Percentiles rank a stretch among this genome's conserved stretches.
phyloP scores from a whole-genome alignment of 257 asterid species.

The Solanum paucissectum region DNA sequence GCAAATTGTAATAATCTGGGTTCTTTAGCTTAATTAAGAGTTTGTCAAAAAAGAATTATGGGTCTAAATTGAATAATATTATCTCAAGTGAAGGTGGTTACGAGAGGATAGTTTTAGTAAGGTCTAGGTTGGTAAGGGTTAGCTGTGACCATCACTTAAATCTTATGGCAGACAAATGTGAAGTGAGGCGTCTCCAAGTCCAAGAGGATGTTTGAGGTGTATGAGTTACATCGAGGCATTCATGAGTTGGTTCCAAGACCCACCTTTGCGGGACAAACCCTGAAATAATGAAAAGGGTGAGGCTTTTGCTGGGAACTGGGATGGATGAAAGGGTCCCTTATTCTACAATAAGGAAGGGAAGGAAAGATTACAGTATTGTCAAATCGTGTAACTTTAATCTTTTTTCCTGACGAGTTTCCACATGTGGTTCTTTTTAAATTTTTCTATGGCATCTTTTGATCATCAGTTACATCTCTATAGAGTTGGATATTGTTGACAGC shows the following conservation, averaged over 20 bases:
- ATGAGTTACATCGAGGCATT: neutral
- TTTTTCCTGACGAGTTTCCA: neutral
- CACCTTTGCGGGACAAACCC: neutral
- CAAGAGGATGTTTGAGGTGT: neutral
- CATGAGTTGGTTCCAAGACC: neutral
- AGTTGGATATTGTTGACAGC: neutral
- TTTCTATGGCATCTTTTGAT: neutral
- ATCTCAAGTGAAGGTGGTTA: neutral
- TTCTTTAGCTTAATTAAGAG: neutral
- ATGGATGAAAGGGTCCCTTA: neutral
- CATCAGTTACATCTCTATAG: neutral
- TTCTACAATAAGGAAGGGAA: neutral
- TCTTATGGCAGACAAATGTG: neutral
- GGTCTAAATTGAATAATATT: neutral
- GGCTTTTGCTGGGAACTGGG: neutral
- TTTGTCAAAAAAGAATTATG: neutral
- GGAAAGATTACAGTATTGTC: neutral
- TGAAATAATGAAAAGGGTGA: neutral
- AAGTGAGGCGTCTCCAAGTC: neutral
- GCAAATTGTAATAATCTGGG: neutral
- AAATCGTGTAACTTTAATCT: neutral
- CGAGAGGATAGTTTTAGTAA: neutral
- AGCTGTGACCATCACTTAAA: neutral
- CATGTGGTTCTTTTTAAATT: neutral
- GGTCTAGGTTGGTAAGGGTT: neutral